Percentiles rank a stretch among this genome's conserved stretches.
These are phyloP conservation scores for Paecilomyces fulvus DNA, from an alignment of 2,329 filamentous ascomycete species.

Conservation along the genomic window DNA sequence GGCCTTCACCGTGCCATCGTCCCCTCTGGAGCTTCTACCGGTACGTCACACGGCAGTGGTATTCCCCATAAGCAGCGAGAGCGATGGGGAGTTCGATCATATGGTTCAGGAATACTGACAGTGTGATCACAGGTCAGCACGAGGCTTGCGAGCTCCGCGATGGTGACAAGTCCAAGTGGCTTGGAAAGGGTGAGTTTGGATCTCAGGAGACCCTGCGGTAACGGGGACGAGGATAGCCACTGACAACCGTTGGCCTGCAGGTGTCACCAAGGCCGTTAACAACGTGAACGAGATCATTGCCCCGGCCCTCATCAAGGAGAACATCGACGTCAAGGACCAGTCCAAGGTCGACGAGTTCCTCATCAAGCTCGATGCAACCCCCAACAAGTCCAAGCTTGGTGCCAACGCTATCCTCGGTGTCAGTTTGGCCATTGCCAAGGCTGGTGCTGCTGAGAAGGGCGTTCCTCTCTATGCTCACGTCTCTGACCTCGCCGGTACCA, in stretches of 20 bases:
- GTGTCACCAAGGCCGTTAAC: conserved; percentile 71
- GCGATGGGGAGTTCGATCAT: neutral
- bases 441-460: conserved; percentile 79
- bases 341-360: conserved; percentile 75
- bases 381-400: conserved; percentile 81
- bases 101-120: conserved; percentile 12
- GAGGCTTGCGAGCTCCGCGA: conserved; percentile 88
- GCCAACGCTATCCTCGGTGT: conserved; percentile 86
- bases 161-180: conserved; percentile 79
- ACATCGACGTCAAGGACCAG: conserved; percentile 79
- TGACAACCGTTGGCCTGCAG: conserved; percentile 13
- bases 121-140: conserved; percentile 58
- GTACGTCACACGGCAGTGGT: conserved; percentile 43
- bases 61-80: neutral
- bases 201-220: no score
- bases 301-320: conserved; percentile 73
- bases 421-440: conserved; percentile 76
- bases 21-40: conserved; percentile 91
- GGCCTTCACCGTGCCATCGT: conserved; percentile 97
- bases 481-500: conserved; percentile 78
- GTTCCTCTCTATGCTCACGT: conserved; percentile 83
- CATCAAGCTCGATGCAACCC: conserved; percentile 72
- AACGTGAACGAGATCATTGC: conserved; percentile 79
- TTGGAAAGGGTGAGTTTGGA: conserved; percentile 58
- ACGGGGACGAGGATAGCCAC: neutral